Evolutionary conservation across 2,329 filamentous ascomycete genomes (phyloP).

Genomic region (Macrophomina tecta): DNA sequence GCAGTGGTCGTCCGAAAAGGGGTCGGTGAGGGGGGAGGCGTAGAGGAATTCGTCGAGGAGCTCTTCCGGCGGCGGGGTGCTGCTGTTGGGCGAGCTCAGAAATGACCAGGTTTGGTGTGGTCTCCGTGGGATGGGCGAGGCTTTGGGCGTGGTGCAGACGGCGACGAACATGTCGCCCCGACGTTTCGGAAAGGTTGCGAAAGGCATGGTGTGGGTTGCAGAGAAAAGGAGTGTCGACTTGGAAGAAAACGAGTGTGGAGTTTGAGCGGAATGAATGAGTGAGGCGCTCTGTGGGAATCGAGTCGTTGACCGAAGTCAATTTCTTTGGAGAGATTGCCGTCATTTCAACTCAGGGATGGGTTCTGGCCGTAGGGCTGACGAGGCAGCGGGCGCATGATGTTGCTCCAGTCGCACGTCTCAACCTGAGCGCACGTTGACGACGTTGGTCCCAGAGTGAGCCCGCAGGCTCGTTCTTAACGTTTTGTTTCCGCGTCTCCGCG

Average conservation of each 20-base stretch:
- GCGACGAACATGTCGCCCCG: constrained; percentile 11
- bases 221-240: background rate
- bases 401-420: background rate
- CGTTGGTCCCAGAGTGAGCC: background rate
- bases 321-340: background rate
- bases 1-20: background rate
- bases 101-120: constrained; percentile 13
- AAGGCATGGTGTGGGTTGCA: background rate
- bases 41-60: background rate
- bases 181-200: constrained; percentile 3
- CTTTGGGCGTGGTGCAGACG: constrained; percentile 2
- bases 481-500: background rate
- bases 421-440: background rate
- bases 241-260: background rate
- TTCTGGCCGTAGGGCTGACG: constrained; percentile 3
- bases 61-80: constrained; percentile 7
- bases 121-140: background rate
- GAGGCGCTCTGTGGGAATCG: background rate
- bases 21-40: background rate
- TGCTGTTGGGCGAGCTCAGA: background rate
- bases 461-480: background rate
- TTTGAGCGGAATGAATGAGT: background rate
- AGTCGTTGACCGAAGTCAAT: background rate
- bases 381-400: background rate
- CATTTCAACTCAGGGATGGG: background rate